phyloP scores from a whole-genome alignment of 495 filamentous ascomycete genomes.

The Lasiosphaeria ovina region DNA sequence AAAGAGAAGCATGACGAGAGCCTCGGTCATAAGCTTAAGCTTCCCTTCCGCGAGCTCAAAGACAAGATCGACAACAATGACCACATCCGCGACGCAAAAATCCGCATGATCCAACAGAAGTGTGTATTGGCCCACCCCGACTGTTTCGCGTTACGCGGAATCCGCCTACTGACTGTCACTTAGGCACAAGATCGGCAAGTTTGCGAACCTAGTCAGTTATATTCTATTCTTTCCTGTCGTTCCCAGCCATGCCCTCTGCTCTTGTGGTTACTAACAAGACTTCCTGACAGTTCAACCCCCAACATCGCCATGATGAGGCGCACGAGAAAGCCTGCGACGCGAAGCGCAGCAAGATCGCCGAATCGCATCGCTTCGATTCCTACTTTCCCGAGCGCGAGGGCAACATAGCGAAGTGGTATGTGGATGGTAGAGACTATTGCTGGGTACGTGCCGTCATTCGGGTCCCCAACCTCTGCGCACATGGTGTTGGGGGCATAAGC shows the following conservation, averaged over 20 bases:
- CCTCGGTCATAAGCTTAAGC: slow-evolving; percentile 30
- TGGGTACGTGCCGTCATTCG: slow-evolving; percentile 52
- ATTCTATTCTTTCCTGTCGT: background rate
- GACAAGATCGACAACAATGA: slow-evolving; percentile 48
- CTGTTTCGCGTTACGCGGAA: background rate
- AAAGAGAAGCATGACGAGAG: slow-evolving; percentile 17
- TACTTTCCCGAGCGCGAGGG: slow-evolving; percentile 83
- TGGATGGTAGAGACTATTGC: slow-evolving; percentile 89
- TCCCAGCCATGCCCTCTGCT: background rate
- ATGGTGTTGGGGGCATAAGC: too few relatives aligned
- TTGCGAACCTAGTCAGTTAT: slow-evolving; percentile 47
- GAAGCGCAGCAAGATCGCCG: slow-evolving; percentile 68
- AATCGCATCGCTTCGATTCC: slow-evolving; percentile 78
- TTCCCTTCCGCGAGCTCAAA: slow-evolving; percentile 41
- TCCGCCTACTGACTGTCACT: background rate
- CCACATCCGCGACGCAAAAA: slow-evolving; percentile 48
- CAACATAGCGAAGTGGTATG: slow-evolving; percentile 95
- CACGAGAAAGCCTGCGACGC: slow-evolving; percentile 82
- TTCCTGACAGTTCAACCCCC: slow-evolving; percentile 61
- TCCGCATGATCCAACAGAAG: slow-evolving; percentile 49
- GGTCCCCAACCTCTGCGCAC: too few relatives aligned
- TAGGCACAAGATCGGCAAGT: slow-evolving; percentile 55
- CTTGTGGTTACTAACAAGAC: slow-evolving; percentile 9
- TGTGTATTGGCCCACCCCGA: slow-evolving; percentile 20
- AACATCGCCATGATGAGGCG: slow-evolving; percentile 92